A percentile compares a stretch with the other conserved stretches of the same genome.
These are phyloP conservation scores for Zea mays DNA, from an alignment of 176 grass and related monocot genomes.

Conservation along the genomic window DNA sequence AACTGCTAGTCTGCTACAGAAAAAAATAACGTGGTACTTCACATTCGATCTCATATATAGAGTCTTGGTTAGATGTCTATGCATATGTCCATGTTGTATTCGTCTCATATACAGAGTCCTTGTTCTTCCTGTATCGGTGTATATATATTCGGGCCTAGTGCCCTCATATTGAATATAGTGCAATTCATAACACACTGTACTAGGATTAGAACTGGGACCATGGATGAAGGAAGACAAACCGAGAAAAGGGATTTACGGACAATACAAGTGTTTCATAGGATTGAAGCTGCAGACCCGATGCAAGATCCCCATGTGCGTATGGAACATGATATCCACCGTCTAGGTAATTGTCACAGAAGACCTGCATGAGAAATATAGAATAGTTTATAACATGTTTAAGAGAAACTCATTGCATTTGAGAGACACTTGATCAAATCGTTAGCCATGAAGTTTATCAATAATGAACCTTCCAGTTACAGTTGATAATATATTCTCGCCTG, in stretches of 20 bases:
- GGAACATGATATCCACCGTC: slow-evolving; percentile 99
- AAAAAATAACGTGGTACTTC: not conserved
- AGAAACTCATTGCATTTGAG: slow-evolving; percentile 9
- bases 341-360: slow-evolving; percentile 95
- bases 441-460: slow-evolving; percentile 20
- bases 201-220: slow-evolving; percentile 7
- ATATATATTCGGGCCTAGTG: no score
- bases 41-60: no score
- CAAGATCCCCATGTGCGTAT: slow-evolving; percentile 86
- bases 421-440: slow-evolving; percentile 7
- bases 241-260: slow-evolving; percentile 28
- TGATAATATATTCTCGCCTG: slow-evolving; percentile 82
- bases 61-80: no score
- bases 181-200: not conserved
- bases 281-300: slow-evolving; percentile 83
- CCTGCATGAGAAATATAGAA: slow-evolving; percentile 45
- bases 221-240: slow-evolving; percentile 14
- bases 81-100: no score
- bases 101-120: no score
- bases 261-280: slow-evolving; percentile 84
- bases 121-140: no score
- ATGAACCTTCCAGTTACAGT: slow-evolving; percentile 97
- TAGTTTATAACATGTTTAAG: slow-evolving; percentile 6
- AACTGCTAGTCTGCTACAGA: not conserved
- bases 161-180: no score